These are phyloP conservation scores for Oxalis stricta DNA, from an alignment of 441 rosid genomes.

Conservation along the genomic window DNA sequence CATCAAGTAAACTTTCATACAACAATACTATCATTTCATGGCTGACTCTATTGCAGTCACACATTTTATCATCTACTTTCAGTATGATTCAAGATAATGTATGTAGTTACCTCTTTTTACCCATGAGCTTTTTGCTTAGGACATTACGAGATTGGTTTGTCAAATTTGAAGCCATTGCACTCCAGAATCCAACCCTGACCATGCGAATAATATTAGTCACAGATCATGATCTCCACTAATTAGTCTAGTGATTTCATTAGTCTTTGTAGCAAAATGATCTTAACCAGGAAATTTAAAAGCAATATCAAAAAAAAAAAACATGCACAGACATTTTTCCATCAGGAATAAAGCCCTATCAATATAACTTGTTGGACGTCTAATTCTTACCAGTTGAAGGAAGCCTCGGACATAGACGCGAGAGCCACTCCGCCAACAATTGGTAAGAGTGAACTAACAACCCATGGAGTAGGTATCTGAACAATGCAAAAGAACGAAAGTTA, in stretches of 20 bases:
- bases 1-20: background rate
- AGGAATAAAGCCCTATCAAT: too few species aligned
- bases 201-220: background rate
- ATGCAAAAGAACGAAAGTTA: background rate
- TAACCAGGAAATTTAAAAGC: too few species aligned
- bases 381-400: conserved; percentile 81
- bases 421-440: conserved; percentile 97
- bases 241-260: background rate
- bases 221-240: background rate
- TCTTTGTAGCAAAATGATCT: background rate
- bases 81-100: background rate
- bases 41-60: background rate
- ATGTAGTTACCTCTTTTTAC: conserved; percentile 80
- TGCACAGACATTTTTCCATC: background rate
- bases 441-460: conserved; percentile 76
- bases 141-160: conserved; percentile 96
- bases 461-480: conserved; percentile 59
- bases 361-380: background rate
- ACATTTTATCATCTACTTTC: background rate
- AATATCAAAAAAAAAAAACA: background rate
- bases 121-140: conserved; percentile 95
- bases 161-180: conserved; percentile 98
- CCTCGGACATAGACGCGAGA: conserved; percentile 87
- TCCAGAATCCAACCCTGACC: conserved; percentile 89
- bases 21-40: background rate